Evolutionary conservation across 441 rosid genomes (phyloP).

Genomic region (Adansonia grandidieri): DNA sequence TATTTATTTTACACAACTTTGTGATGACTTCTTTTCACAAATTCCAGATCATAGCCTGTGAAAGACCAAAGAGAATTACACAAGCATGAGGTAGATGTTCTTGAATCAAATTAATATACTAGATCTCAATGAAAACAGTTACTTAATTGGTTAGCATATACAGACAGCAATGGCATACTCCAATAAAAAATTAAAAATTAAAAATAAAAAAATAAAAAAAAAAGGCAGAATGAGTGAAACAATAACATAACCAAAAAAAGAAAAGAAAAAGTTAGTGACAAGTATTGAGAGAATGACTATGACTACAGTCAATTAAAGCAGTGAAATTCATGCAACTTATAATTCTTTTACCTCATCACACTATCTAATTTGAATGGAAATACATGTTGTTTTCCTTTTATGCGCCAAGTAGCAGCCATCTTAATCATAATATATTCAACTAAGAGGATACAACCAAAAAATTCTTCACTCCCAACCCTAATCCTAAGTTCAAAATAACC

Average conservation of each 20-base stretch:
- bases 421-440: neutral
- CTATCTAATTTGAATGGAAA: neutral
- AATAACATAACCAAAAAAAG: neutral
- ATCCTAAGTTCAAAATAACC: neutral
- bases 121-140: neutral
- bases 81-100: constrained; percentile 3
- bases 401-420: neutral
- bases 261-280: neutral
- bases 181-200: neutral
- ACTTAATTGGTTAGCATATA: neutral
- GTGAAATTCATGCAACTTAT: neutral
- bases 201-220: neutral
- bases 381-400: neutral
- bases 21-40: neutral
- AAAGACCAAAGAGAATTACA: neutral
- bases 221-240: neutral
- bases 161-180: neutral
- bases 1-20: neutral
- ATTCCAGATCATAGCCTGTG: neutral
- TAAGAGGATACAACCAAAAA: neutral
- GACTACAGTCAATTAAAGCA: neutral
- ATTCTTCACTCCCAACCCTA: neutral
- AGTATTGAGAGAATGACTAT: neutral
- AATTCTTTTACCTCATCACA: neutral
- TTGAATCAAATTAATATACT: neutral